These are phyloP conservation scores for Astraeus odoratus DNA, from an alignment of 768 basidiomycete species.

Conservation along the genomic window DNA sequence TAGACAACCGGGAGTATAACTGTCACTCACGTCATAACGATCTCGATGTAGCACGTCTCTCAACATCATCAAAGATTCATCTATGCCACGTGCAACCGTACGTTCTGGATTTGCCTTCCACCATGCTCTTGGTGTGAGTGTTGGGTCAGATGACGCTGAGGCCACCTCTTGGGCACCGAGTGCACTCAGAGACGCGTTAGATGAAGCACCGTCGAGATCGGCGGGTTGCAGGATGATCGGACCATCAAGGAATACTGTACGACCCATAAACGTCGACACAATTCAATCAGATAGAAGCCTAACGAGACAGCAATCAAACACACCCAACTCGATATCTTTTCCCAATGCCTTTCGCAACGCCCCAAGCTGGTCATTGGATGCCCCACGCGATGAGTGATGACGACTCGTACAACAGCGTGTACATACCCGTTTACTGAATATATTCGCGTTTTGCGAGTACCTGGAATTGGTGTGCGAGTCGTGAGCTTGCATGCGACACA, in stretches of 20 bases:
- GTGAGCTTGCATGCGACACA: not conserved
- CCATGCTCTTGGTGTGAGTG: slow-evolving; percentile 62
- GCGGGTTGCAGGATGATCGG: slow-evolving; percentile 61
- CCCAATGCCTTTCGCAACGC: slow-evolving; percentile 65
- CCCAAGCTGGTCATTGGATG: slow-evolving; percentile 42
- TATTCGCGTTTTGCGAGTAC: slow-evolving; percentile 63
- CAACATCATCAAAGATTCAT: slow-evolving; percentile 47
- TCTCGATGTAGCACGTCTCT: slow-evolving; percentile 51
- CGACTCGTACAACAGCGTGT: not conserved
- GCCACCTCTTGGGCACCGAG: slow-evolving; percentile 35
- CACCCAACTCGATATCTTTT: slow-evolving; percentile 62
- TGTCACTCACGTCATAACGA: slow-evolving; percentile 55
- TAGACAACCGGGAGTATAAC: not conserved
- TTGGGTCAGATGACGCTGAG: slow-evolving; percentile 36
- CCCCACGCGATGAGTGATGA: not conserved
- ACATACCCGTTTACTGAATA: slow-evolving; percentile 70
- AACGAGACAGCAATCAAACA: slow-evolving; percentile 1
- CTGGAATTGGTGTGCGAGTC: slow-evolving; percentile 28
- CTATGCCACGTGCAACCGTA: slow-evolving; percentile 47
- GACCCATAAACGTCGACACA: not conserved
- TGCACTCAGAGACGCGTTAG: slow-evolving; percentile 16
- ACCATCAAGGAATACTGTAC: slow-evolving; percentile 65
- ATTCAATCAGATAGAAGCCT: no score
- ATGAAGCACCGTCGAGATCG: slow-evolving; percentile 39
- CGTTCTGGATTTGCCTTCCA: slow-evolving; percentile 52